These are phyloP conservation scores for Otatea glauca DNA, from an alignment of 176 grass and related monocot genomes.

Conservation along the genomic window DNA sequence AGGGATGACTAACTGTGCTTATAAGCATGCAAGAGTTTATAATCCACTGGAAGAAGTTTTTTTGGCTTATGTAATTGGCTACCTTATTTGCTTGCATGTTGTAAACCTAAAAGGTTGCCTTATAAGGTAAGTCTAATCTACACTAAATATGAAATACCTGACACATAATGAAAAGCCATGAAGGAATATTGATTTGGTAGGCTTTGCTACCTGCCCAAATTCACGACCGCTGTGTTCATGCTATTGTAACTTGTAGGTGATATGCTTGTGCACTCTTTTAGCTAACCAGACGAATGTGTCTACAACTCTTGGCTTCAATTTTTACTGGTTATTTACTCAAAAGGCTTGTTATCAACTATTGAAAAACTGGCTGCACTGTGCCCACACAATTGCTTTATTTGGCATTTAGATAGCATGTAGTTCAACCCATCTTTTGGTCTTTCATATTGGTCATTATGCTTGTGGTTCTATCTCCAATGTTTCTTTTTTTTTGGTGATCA, in stretches of 20 bases:
- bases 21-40: background rate
- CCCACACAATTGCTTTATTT: constrained; percentile 10
- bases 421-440: background rate
- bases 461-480: background rate
- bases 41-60: constrained; percentile 13
- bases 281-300: background rate
- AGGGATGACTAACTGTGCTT: background rate
- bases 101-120: background rate
- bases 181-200: background rate
- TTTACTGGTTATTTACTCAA: background rate
- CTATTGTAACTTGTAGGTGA: background rate
- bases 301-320: background rate
- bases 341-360: background rate
- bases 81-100: constrained; percentile 1
- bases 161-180: background rate
- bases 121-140: background rate
- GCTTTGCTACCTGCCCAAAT: background rate
- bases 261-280: background rate
- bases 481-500: background rate
- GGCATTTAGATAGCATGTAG: background rate
- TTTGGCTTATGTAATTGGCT: background rate
- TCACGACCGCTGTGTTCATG: background rate
- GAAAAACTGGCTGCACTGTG: background rate
- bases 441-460: background rate
- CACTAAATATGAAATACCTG: background rate